These are phyloP conservation scores for Ochromonas danica DNA, from an alignment of 108 stramenopile species.

Conservation along the genomic window DNA sequence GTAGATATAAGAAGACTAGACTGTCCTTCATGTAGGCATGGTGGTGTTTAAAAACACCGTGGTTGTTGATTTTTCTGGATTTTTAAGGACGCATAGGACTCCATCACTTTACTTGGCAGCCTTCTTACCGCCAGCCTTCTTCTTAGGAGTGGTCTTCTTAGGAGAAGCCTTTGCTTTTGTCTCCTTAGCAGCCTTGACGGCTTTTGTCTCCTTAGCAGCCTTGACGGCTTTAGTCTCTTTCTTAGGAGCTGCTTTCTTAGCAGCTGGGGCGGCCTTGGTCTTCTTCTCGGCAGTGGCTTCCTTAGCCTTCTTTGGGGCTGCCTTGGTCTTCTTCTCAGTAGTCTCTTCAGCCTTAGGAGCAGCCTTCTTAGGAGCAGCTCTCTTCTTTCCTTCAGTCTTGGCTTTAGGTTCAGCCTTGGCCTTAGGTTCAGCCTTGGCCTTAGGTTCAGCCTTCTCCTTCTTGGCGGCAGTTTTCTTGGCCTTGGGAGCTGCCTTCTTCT, in stretches of 20 bases:
- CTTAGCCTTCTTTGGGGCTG: constrained; percentile 38
- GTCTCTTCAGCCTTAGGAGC: constrained; percentile 28
- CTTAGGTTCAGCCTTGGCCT: neutral
- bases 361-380: constrained; percentile 9
- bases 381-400: neutral
- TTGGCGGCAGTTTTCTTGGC: neutral
- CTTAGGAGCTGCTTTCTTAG: no score
- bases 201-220: no score
- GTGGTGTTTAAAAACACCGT: constrained; percentile 38
- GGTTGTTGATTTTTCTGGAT: neutral
- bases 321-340: constrained; percentile 32
- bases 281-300: no score
- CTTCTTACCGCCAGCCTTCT: constrained; percentile 45
- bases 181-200: no score
- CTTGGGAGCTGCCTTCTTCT: neutral
- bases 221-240: no score
- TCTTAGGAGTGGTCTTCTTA: constrained; percentile 43
- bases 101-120: no score
- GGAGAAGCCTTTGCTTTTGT: no score
- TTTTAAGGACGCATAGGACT: constrained; percentile 26
- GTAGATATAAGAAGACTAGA: no score
- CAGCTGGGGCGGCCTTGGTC: constrained; percentile 40
- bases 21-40: no score
- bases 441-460: neutral
- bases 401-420: neutral